Evolutionary conservation across 495 filamentous ascomycete species (phyloP), one percentile per base, ranked within the genome.

Genomic region (Hyphodiscus hymeniophilus): DNA sequence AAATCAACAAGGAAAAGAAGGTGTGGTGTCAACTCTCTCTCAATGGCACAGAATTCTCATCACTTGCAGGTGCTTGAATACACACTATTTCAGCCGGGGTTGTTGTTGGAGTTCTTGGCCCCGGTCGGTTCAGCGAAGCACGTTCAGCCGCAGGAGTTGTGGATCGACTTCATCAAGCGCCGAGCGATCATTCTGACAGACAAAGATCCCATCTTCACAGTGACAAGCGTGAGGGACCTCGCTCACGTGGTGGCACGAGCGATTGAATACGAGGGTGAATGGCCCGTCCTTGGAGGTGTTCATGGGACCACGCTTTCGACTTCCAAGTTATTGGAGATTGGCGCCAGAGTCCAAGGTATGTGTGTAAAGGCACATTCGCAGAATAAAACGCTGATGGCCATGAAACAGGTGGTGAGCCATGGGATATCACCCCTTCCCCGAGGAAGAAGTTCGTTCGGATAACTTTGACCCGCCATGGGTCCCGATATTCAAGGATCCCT

Each of bases 211-310:
- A 38, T 36, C 10, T 61, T 80, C 3, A 72, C 65, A 2, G 38
- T 73, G 4, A 77, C 66, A 15, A 66, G 71, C 0, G 64, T 67
- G 1, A 41, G 60, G 3, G 76, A 78, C 53, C 1, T 72, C 2
- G 65, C 68, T 6, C 52, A 54, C 1, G 56, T 76, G 0, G 66
- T 81, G 0, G 68, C 60, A 31, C 34, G 45, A 45, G 76, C 76
- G 1, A 55, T 80, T 18, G 75, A 76, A 0, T 78, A 67, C 43
- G 66, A 74, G 13, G 75, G 74, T n/a, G 65, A 66, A 50, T 80
- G 77, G 77, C 76, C 79, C 4, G 52, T 59, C 11, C 47, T 66
- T 5, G 68, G 76, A 2, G 77, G 76, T 3, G 72, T 80, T 38
- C 48, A 53, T 22, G 77, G 77, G 7, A 66, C 61, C 22, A 53